Base-by-base conservation (phyloP, 2,329 filamentous ascomycete genomes). In the Blumeriella jaapii region DNA sequence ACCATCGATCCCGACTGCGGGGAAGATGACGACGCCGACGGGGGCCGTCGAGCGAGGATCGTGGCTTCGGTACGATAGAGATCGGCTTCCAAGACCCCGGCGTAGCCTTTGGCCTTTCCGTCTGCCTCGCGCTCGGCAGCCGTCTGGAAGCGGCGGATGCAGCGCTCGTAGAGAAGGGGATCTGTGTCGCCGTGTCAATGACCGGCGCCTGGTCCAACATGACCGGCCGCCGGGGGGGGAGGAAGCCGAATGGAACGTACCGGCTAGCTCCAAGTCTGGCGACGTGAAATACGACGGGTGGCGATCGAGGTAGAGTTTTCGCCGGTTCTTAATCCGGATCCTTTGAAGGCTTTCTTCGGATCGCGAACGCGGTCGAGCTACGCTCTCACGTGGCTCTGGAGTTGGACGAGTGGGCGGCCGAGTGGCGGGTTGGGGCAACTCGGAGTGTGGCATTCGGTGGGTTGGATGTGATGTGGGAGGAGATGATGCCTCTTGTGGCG, bases 151-250 rank as follows among this genome's bases (percentile, higher is more conserved):
- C 49, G 48, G 14, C 55, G 41, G 17, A 58, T 47, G 24, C 53
- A 56, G 23, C 50, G 51, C 38, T 58, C 55, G 38, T 56, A 58
- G 6, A 58, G 42, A 28, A 58, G 39, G 6, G 55, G 55, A 45
- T 58, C 55, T 56, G 20, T 18, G 19, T 17, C n/a, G 4, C 18
- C n/a, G n/a, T n/a, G n/a, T n/a, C n/a, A n/a, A n/a, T n/a, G n/a
- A n/a, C n/a, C n/a, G n/a, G n/a, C n/a, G n/a, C n/a, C n/a, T n/a
- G n/a, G n/a, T n/a, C n/a, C n/a, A n/a, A n/a, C n/a, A n/a, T n/a
- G n/a, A n/a, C n/a, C n/a, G n/a, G n/a, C n/a, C n/a, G n/a, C n/a
- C n/a, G 40, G 9, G 2, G n/a, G 15, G 6, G 2, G 15, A 14
- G 25, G 31, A 19, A n/a, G n/a, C n/a, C n/a, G 25, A 26, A 25